Evolutionary conservation across 2,329 filamentous ascomycete species (phyloP), one percentile per base, ranked within the genome.

Genomic region (Penicillium rolfsii): DNA sequence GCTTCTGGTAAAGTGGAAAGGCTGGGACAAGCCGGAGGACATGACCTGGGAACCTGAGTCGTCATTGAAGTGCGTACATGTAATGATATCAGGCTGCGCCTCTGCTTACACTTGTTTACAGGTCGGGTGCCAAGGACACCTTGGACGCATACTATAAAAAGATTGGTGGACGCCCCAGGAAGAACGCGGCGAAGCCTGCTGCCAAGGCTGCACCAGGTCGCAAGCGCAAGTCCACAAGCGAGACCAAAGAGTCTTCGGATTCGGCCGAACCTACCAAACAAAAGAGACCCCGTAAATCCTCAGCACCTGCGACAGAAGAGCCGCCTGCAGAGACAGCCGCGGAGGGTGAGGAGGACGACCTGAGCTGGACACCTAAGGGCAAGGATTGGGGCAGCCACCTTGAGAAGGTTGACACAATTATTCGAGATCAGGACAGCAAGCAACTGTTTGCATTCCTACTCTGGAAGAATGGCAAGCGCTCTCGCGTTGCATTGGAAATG

Each of bases 1-100:
- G 38, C 74, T 81, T 22, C 64, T 73, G 7, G 79, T 82, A 33
- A 82, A 82, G 66, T 83, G 81, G 81, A 77, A 78, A 62, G 80
- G 78, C 5, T 83, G 81, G 55, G 73, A 78, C 1, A 68, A 78
- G 5, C 72, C 74, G 2, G 64, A 69, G n/a, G 80, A 83, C 50
- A 72, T 75, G 55, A 83, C 81, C 2, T 69, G 76, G 67, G 81
- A 83, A 60, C 79, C 79, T 1, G 80, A 82, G 66, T 74, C 77
- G 6, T 78, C 80, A 50, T 67, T 81, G 4, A 52, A 79, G 74
- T 80, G 74, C 58, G 77, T 60, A 28, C 14, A 28, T 6, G 28
- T 16, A 28, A 16, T 16, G 35, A 41, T 22, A 12, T 33, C 38
- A 26, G 14, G 9, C 7, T 1, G 40, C 30, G 45, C 43, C 35